Evolutionary conservation across 306 rosid genomes (phyloP).

Genomic region (Leucaena leucocephala): DNA sequence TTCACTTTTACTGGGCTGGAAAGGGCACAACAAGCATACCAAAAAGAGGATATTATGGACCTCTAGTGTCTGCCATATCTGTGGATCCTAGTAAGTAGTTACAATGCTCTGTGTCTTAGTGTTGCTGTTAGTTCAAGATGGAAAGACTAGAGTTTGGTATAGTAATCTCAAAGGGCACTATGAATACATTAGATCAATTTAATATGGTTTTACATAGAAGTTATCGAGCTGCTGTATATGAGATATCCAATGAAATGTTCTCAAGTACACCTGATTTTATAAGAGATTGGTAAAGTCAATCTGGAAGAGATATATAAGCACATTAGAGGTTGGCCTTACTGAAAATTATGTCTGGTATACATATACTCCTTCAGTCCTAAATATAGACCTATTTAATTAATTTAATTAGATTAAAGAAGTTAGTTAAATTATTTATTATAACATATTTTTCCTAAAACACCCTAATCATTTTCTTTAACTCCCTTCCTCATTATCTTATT

Average conservation of each 20-base stretch:
- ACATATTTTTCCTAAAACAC: too few relatives aligned
- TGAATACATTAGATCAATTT: not conserved
- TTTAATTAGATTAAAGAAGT: too few relatives aligned
- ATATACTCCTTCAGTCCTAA: too few relatives aligned
- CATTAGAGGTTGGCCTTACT: not conserved
- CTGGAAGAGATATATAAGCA: not conserved
- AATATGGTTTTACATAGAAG: not conserved
- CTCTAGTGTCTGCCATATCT: slow-evolving; percentile 3
- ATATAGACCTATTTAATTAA: too few relatives aligned
- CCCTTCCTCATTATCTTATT: too few relatives aligned
- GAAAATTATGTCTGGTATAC: not conserved
- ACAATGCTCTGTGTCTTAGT: not conserved
- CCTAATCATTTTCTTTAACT: too few relatives aligned
- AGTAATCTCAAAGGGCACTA: not conserved
- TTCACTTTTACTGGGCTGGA: slow-evolving; percentile 4
- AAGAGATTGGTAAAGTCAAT: not conserved
- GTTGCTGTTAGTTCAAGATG: not conserved
- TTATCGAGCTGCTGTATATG: not conserved
- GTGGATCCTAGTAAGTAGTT: slow-evolving; percentile 2
- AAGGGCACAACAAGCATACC: slow-evolving; percentile 12
- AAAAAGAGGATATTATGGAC: not conserved
- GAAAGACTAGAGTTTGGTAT: not conserved
- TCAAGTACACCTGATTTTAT: not conserved
- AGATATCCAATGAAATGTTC: not conserved
- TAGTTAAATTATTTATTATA: too few relatives aligned